Conservation (phyloP, 2,329 filamentous ascomycete species). For the Phialemonium atrogriseum region DNA sequence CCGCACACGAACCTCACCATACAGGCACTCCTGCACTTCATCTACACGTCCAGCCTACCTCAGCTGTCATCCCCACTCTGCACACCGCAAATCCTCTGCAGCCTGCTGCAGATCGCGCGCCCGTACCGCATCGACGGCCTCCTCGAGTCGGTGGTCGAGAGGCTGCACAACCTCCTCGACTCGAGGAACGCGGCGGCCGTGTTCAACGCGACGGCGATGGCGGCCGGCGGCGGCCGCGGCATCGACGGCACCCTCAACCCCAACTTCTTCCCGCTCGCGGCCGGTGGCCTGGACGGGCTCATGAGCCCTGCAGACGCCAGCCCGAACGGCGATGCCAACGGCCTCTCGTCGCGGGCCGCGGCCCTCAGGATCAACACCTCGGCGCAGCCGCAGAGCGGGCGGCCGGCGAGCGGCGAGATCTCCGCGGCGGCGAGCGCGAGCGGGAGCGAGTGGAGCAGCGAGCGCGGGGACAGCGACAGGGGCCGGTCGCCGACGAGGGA, state of each 20-base stretch:
- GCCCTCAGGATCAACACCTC: conserved; percentile 41
- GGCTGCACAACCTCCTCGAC: conserved; percentile 81
- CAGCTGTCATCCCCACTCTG: conserved; percentile 68
- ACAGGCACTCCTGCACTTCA: conserved; percentile 81
- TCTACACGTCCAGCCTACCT: conserved; percentile 88
- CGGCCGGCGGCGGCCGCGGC: conserved; percentile 81
- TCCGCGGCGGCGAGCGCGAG: conserved; percentile 43
- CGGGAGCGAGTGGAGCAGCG: conserved; percentile 48
- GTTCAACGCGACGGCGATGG: conserved; percentile 98
- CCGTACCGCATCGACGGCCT: conserved; percentile 92
- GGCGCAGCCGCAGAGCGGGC: conserved; percentile 21
- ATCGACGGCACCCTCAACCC: conserved; percentile 61
- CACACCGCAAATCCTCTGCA: conserved; percentile 92
- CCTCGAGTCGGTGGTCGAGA: conserved; percentile 84
- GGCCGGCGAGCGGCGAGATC: conserved; percentile 37
- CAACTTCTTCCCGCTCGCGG: conserved; percentile 49
- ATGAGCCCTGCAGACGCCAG: conserved; percentile 11
- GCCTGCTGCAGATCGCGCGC: conserved; percentile 82
- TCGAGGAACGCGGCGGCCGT: conserved; percentile 92
- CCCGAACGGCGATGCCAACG: conserved; percentile 16
- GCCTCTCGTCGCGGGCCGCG: conserved; percentile 25
- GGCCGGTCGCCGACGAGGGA: conserved; percentile 47
- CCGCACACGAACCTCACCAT: conserved; percentile 87
- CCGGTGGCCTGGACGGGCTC: conserved; percentile 35
- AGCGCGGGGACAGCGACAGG: conserved; percentile 40